Evolutionary conservation across 176 grass and related monocot genomes (phyloP).

Genomic region (Avena insularis): DNA sequence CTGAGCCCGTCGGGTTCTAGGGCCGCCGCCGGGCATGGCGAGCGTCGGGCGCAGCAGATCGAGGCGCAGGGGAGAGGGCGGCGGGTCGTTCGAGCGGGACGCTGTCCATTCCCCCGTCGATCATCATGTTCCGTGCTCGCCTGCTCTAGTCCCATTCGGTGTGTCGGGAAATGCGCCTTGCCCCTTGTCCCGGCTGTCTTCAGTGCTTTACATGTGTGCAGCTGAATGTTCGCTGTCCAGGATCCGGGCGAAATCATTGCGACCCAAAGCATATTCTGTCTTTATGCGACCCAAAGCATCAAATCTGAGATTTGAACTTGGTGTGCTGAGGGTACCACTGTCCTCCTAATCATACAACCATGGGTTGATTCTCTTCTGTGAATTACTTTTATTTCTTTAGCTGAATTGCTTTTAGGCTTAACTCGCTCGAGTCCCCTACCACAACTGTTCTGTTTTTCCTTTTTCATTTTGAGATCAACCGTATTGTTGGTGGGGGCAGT

Average conservation of each 20-base stretch:
- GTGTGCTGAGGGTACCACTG: too few species aligned
- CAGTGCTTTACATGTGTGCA: neutral
- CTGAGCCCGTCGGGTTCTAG: neutral
- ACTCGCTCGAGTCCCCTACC: too few species aligned
- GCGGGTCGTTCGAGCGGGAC: constrained; percentile 39
- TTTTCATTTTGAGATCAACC: too few species aligned
- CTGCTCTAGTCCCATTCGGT: neutral
- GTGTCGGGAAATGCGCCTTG: neutral
- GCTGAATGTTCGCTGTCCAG: constrained; percentile 19
- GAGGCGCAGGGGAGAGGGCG: constrained; percentile 46
- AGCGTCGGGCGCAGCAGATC: constrained; percentile 51
- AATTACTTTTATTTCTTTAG: too few species aligned
- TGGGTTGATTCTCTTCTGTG: too few species aligned
- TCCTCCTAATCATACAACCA: too few species aligned
- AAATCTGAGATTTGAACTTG: too few species aligned
- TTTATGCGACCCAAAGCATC: too few species aligned
- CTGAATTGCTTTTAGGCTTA: too few species aligned
- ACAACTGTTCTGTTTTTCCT: too few species aligned
- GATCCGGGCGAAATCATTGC: neutral
- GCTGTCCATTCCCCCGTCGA: constrained; percentile 7
- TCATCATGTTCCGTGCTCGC: constrained; percentile 38
- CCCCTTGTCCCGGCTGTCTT: neutral
- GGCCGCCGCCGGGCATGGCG: constrained; percentile 32
- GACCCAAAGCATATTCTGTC: too few species aligned
- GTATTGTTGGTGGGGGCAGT: neutral